Evolutionary conservation across 139 green algal species (phyloP), one percentile per base, ranked within the genome.

Genomic region (Cymbomonas tetramitiformis): DNA sequence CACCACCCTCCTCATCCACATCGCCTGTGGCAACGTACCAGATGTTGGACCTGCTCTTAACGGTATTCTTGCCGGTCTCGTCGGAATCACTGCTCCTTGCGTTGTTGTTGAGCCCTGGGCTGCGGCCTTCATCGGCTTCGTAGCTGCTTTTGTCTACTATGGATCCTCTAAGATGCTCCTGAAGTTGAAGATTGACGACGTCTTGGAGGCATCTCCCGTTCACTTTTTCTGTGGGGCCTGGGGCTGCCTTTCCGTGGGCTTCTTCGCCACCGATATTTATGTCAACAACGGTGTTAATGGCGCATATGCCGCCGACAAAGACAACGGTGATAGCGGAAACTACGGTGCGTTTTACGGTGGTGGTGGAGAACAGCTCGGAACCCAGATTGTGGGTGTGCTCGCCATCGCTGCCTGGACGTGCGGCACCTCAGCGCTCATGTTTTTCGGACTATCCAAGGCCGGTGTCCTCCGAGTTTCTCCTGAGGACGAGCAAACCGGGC

Each of bases 361-460:
- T 41, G 30, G 39, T 21, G 60, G 60, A 28, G 43, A 38, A 71
- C 59, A 77, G n/a, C 46, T 80, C 4, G 73, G 43, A n/a, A 36
- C 25, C 19, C 65, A 82, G 64, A 51, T 87, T 33, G 50, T 86
- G 4, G 79, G 74, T 48, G 56, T 85, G 8, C 34, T 86, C 29
- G 58, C 64, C 36, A 81, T 93, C 39, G 32, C 49, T 33, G 68
- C 32, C 12, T 93, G 84, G 83, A 62, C 75, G 32, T 31, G 71
- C 44, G 67, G 51, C 26, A 47, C 47, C 38, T 75, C 76, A 57
- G 59, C 56, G 31, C 60, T 69, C 48, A 65, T 90, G 50, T 89
- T 94, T 65, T 66, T 64, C 21, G 31, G 49, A 23, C 38, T 53
- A 21, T 57, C 79, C 48, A 48, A 58, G 29, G 29, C 77, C 1